Percentiles rank a stretch among this genome's conserved stretches.
Evolutionary conservation across 768 basidiomycete species (phyloP).

Genomic region (Lanmaoa pseudosensibilis): DNA sequence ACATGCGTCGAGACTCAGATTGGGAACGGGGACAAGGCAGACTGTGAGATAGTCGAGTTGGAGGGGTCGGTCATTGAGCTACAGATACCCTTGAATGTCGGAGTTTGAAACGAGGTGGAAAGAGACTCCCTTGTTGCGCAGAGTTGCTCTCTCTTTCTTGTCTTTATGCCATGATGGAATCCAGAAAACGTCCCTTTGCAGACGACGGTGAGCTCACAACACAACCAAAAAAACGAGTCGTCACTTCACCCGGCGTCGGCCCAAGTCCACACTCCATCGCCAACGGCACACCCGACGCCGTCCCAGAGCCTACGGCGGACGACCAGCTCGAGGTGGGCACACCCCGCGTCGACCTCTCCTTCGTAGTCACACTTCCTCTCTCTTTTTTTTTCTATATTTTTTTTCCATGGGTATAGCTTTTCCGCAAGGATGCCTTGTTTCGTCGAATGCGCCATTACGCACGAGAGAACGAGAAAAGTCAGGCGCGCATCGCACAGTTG

Average conservation of each 20-base stretch:
- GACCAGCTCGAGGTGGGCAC: slow-evolving; percentile 65
- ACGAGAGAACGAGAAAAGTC: slow-evolving; percentile 67
- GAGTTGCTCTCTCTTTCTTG: slow-evolving; percentile 13
- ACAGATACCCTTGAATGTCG: slow-evolving; percentile 10
- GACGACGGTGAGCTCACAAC: slow-evolving; percentile 48
- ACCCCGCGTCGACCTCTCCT: slow-evolving; percentile 22
- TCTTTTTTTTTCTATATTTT: slow-evolving; percentile 1
- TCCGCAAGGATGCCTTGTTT: slow-evolving; percentile 84
- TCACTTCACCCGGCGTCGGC: slow-evolving; percentile 43
- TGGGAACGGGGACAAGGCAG: slow-evolving; percentile 69
- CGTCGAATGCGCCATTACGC: slow-evolving; percentile 83
- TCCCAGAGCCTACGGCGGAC: slow-evolving; percentile 46
- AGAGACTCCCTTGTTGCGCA: slow-evolving; percentile 8
- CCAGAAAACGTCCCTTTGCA: slow-evolving; percentile 57
- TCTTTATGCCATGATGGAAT: slow-evolving; percentile 44
- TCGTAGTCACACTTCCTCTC: slow-evolving; percentile 23
- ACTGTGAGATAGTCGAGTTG: slow-evolving; percentile 83
- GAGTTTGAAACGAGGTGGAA: slow-evolving; percentile 28
- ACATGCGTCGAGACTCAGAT: slow-evolving; percentile 94
- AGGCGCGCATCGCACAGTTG: slow-evolving; percentile 58
- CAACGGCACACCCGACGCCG: slow-evolving; percentile 39
- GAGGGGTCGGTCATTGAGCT: not conserved
- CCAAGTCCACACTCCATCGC: slow-evolving; percentile 46
- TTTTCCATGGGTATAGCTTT: slow-evolving; percentile 50
- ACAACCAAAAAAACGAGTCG: slow-evolving; percentile 56